Percentiles rank a stretch among this genome's conserved stretches.
phyloP scores from a whole-genome alignment of 2,329 filamentous ascomycete genomes.

The Stemphylium beticola region DNA sequence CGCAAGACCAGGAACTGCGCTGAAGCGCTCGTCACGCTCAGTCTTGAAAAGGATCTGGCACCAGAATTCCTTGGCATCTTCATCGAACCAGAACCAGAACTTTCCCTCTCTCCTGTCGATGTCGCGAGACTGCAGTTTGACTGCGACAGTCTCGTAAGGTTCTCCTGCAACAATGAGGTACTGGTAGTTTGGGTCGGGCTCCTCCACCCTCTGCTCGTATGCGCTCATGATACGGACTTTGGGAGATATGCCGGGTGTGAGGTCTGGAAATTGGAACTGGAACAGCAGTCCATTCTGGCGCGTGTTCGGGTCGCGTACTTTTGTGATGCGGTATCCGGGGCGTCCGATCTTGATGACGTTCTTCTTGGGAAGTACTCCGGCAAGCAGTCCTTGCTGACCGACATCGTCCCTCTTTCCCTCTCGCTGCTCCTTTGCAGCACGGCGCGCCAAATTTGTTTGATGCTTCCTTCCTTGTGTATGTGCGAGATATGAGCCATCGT shows the following conservation, averaged over 20 bases:
- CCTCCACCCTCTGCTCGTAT: conserved; percentile 93
- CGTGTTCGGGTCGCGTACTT: conserved; percentile 87
- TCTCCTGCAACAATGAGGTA: conserved; percentile 95
- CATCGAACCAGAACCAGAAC: conserved; percentile 95
- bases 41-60: conserved; percentile 98
- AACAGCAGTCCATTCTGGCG: conserved; percentile 91
- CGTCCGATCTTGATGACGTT: conserved; percentile 94
- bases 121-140: conserved; percentile 93
- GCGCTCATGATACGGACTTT: conserved; percentile 97
- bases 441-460: conserved; percentile 95
- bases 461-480: conserved; percentile 99
- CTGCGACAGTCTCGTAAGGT: conserved; percentile 96
- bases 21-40: conserved; percentile 90
- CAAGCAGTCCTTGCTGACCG: conserved; percentile 77
- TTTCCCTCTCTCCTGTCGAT: conserved; percentile 86
- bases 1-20: conserved; percentile 69
- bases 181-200: conserved; percentile 89
- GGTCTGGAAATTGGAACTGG: conserved; percentile 94
- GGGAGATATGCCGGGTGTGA: conserved; percentile 74
- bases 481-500: conserved; percentile 97
- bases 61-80: conserved; percentile 96
- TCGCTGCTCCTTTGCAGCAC: conserved; percentile 93
- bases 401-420: conserved; percentile 77
- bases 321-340: conserved; percentile 97
- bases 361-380: conserved; percentile 68